phyloP scores from a whole-genome alignment of 2,329 filamentous ascomycete species.

The Proliferodiscus dingleyae region DNA sequence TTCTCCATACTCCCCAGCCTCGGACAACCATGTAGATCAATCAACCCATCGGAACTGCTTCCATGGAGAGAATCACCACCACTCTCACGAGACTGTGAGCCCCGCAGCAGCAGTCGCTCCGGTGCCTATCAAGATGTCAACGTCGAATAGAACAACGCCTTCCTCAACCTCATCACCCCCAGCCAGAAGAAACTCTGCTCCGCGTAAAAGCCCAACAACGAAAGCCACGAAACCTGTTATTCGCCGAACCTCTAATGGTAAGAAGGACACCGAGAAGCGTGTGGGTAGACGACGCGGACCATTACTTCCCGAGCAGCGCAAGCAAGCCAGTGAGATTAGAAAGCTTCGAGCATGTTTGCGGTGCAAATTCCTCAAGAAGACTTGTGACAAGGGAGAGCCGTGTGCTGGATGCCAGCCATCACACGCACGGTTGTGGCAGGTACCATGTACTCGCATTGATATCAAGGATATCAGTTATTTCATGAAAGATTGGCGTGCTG shows the following conservation, averaged over 20 bases:
- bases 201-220: slow-evolving; percentile 55
- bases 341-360: slow-evolving; percentile 90
- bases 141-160: slow-evolving; percentile 56
- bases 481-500: slow-evolving; percentile 99
- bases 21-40: slow-evolving; percentile 66
- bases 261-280: slow-evolving; percentile 90
- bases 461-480: slow-evolving; percentile 99
- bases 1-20: slow-evolving; percentile 77
- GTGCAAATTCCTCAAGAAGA: slow-evolving; percentile 99
- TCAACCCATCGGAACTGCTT: slow-evolving; percentile 56
- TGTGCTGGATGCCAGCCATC: slow-evolving; percentile 94
- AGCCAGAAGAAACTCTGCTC: slow-evolving; percentile 62
- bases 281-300: slow-evolving; percentile 87
- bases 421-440: slow-evolving; percentile 93
- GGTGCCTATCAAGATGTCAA: slow-evolving; percentile 61
- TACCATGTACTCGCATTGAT: slow-evolving; percentile 94
- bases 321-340: slow-evolving; percentile 94
- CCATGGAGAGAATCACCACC: slow-evolving; percentile 49
- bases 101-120: slow-evolving; percentile 64
- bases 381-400: slow-evolving; percentile 94
- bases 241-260: slow-evolving; percentile 67
- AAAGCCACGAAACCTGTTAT: slow-evolving; percentile 83
- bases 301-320: slow-evolving; percentile 85
- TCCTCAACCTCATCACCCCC: slow-evolving; percentile 59
- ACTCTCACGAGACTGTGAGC: slow-evolving; percentile 53